Evolutionary conservation across 2,329 filamentous ascomycete species (phyloP).

Genomic region (Apiospora marii): DNA sequence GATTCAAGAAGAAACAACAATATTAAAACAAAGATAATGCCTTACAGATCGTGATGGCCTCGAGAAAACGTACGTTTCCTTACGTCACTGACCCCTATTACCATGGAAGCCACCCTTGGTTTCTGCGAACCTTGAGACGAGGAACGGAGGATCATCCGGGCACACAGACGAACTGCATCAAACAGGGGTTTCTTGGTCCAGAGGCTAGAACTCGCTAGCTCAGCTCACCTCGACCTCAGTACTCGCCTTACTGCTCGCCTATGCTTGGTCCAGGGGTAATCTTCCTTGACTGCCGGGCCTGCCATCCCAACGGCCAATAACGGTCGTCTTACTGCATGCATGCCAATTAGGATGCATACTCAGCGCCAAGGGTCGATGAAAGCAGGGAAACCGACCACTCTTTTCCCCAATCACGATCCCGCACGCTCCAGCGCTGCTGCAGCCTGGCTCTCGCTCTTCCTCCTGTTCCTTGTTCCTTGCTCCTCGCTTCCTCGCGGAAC

Average conservation of each 20-base stretch:
- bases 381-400: neutral
- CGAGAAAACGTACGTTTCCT: neutral
- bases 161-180: neutral
- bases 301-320: neutral
- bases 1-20: neutral
- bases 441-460: neutral
- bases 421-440: constrained; percentile 4
- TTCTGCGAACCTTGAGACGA: neutral
- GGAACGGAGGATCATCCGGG: neutral
- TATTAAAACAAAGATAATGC: neutral
- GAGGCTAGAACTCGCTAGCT: neutral
- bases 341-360: neutral
- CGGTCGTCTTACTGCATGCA: neutral
- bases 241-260: neutral
- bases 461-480: neutral
- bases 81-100: neutral
- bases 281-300: neutral
- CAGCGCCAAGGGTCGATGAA: neutral
- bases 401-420: constrained; percentile 1
- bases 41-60: neutral
- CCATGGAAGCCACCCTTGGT: neutral
- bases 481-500: neutral
- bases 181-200: neutral
- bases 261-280: neutral
- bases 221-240: neutral